Evolutionary conservation across 257 asterid species (phyloP), one percentile per base, ranked within the genome.

Genomic region (Solanum stenotomum): DNA sequence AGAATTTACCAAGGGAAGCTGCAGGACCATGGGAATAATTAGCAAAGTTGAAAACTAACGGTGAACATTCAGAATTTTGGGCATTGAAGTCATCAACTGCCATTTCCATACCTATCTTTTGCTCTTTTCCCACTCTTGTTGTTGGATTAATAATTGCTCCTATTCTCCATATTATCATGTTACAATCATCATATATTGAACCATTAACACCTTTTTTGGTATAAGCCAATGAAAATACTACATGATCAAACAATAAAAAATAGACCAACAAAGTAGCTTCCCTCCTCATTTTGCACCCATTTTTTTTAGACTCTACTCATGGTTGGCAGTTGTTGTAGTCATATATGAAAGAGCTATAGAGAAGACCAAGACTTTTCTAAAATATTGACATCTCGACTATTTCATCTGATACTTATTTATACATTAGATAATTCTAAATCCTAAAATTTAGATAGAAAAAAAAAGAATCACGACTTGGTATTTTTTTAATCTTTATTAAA

Each of bases 121-220:
- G 94, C 93, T 94, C 95, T 83, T 85, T 94, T 2, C 98, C 95
- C 9, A 90, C 87, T 14, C 94, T 85, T 34, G 91, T 87, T 1
- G 84, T 90, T 83, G 74, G 77, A 70, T 70, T 34, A 29, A 29
- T 70, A 29, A 91, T 61, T 83, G 87, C 92, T 11, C 93, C 95
- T 10, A 93, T 86, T 40, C 87, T 83, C 9, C 84, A 71, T 61
- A 25, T 33, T 20, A 16, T 31, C 42, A 18, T 33, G 56, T 84
- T 34, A 40, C 25, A 35, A 10, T 63, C 35, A 20, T 77, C 81
- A 10, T 23, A 14, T 68, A 10, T 52, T 70, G 10, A 70, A 15
- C 37, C 78, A 40, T 23, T 49, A 49, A 49, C 61, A 49, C 22
- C 61, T 49, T 49, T 40, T 1, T 33, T 72, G 27, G 37, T 72